These are phyloP conservation scores for Magnusiomyces fungicola DNA, from an alignment of 1,139 yeast genomes.

Conservation along the genomic window DNA sequence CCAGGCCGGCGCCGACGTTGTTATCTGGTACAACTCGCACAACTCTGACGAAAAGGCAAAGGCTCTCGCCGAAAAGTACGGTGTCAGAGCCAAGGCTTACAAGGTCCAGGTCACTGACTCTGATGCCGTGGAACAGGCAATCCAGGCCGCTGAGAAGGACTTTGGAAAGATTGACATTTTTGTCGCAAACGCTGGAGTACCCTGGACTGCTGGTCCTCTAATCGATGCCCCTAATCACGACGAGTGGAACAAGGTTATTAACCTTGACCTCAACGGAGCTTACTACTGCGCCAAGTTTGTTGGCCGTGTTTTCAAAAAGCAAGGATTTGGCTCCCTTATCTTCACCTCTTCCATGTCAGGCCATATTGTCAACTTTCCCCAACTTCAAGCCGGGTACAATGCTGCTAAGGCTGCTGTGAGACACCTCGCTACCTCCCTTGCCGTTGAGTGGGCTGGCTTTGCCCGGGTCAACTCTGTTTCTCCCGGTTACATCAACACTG, in stretches of 20 bases:
- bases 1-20: constrained; percentile 87
- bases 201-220: constrained; percentile 71
- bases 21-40: constrained; percentile 70
- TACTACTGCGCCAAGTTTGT: constrained; percentile 66
- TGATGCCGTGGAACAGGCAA: constrained; percentile 49
- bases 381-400: constrained; percentile 81
- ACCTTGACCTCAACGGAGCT: constrained; percentile 67
- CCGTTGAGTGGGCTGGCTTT: constrained; percentile 85
- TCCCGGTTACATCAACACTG: constrained; percentile 80
- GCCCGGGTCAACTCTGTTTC: constrained; percentile 82
- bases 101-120: constrained; percentile 59
- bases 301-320: constrained; percentile 65
- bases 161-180: constrained; percentile 75
- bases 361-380: constrained; percentile 81
- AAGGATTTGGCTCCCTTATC: constrained; percentile 66
- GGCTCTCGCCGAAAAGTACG: constrained; percentile 51
- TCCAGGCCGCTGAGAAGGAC: constrained; percentile 55
- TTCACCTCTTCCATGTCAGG: constrained; percentile 91
- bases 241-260: constrained; percentile 61
- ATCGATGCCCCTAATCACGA: constrained; percentile 52
- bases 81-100: constrained; percentile 63
- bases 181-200: constrained; percentile 88
- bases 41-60: constrained; percentile 57
- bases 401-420: constrained; percentile 84
- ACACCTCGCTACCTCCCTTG: constrained; percentile 73